Base-by-base conservation (phyloP, 768 basidiomycete species). In the Suillus paluster region DNA sequence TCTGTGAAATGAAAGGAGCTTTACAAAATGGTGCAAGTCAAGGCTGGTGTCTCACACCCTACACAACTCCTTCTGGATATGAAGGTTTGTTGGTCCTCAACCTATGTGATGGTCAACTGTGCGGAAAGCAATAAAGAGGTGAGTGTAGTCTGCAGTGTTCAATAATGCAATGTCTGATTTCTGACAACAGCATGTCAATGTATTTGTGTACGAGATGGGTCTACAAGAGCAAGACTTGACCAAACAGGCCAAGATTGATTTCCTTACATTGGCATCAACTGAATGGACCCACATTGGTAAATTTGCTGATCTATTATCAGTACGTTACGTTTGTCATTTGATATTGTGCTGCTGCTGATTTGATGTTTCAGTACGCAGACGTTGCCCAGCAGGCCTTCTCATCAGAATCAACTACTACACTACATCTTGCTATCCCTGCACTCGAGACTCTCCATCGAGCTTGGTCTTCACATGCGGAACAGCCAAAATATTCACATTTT, bases 41-140 rank as follows among this genome's bases (percentile, higher is more conserved):
- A 45, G 44, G 44, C 44, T 45, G 44, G 44, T 12, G 12, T 45
- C 44, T 45, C 21, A 0, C 39, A 33, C 42, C 59, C 66, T 19
- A 38, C 55, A 1, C 54, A 61, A 19, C 66, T 75, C 15, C 45
- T 74, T n/a, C 50, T 74, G 25, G 71, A 76, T 55, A 74, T 74
- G 75, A 62, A 60, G 25, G 72, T 76, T 30, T 60, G 67, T 23
- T 77, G 76, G 76, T 77, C 67, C 0, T 77, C 73, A 2, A 75
- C 69, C 1, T 76, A 65, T 48, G 52, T 70, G 12, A 76, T 77
- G 76, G 5, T 69, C 7, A 53, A 60, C 14, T 59, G 61, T 25
- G 68, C 70, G 14, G 50, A 66, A 21, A 33, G 0, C 5, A 54
- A 54, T 30, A 17, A 54, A 54, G 14, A 30, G 36, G 52, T 54